A percentile compares a stretch with the other conserved stretches of the same genome.
Evolutionary conservation across 2,329 filamentous ascomycete genomes (phyloP).

Genomic region (Pseudogymnoascus verrucosus): DNA sequence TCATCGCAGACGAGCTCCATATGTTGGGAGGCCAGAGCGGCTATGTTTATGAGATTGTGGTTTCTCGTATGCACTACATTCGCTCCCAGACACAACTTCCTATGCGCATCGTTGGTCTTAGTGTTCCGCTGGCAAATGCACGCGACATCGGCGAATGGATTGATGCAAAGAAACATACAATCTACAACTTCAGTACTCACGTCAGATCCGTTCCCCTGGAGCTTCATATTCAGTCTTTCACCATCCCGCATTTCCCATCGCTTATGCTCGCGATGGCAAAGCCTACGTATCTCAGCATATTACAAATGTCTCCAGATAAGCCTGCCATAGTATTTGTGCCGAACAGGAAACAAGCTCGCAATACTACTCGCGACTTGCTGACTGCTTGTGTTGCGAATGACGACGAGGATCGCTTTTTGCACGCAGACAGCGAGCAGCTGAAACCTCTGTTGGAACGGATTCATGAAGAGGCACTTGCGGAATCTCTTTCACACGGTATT

Average conservation of each 20-base stretch:
- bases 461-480: constrained; percentile 77
- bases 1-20: constrained; percentile 93
- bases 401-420: constrained; percentile 87
- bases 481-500: constrained; percentile 86
- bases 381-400: constrained; percentile 83
- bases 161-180: constrained; percentile 93
- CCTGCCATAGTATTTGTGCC: constrained; percentile 89
- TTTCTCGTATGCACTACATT: constrained; percentile 98
- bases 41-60: constrained; percentile 89
- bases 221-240: constrained; percentile 90
- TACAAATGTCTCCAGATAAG: constrained; percentile 81
- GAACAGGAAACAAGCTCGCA: constrained; percentile 83
- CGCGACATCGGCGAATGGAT: constrained; percentile 97
- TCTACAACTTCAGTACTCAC: constrained; percentile 96
- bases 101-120: constrained; percentile 80
- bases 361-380: constrained; percentile 78
- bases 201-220: constrained; percentile 84
- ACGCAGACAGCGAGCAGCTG: constrained; percentile 75
- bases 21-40: constrained; percentile 80
- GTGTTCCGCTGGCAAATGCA: constrained; percentile 87
- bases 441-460: constrained; percentile 72
- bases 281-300: constrained; percentile 81
- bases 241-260: constrained; percentile 92
- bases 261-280: constrained; percentile 98
- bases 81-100: constrained; percentile 77